phyloP scores from a whole-genome alignment of 345 rosid genomes.

The Stellera chamaejasme region DNA sequence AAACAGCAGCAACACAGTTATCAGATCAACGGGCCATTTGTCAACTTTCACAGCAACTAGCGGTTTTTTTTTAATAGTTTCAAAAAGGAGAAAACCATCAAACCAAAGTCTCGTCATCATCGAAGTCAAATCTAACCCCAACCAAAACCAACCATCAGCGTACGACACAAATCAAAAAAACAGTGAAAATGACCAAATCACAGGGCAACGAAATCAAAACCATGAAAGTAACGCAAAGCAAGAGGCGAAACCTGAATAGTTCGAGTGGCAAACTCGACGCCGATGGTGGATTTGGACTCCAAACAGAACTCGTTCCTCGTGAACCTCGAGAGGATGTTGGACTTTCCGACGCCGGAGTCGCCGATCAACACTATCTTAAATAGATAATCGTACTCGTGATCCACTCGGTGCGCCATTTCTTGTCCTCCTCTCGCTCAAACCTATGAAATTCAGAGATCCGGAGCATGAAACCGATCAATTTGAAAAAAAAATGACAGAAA shows the following conservation, averaged over 20 bases:
- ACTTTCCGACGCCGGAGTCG: conserved; percentile 75
- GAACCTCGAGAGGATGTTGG: conserved; percentile 65
- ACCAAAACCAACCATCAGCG: not conserved
- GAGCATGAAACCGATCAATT: not conserved
- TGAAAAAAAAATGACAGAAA: not conserved
- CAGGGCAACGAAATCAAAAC: conserved; percentile 1
- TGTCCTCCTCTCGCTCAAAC: conserved; percentile 14
- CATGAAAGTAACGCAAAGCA: not conserved
- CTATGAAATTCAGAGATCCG: conserved; percentile 20
- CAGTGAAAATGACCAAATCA: not conserved
- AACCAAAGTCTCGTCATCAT: no score
- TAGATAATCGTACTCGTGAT: conserved; percentile 62
- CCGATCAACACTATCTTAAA: conserved; percentile 80
- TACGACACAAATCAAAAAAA: not conserved
- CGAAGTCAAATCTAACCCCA: no score
- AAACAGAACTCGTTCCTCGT: conserved; percentile 64
- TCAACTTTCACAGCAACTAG: no score
- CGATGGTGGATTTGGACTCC: conserved; percentile 69
- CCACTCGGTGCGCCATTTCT: conserved; percentile 45
- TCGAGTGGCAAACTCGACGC: conserved; percentile 70
- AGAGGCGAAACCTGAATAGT: conserved; percentile 39
- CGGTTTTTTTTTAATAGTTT: no score
- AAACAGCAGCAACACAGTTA: no score
- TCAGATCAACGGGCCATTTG: no score
- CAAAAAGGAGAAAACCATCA: no score